Conservation (phyloP, 768 basidiomycete genomes). For the Pleurotus eryngii region DNA sequence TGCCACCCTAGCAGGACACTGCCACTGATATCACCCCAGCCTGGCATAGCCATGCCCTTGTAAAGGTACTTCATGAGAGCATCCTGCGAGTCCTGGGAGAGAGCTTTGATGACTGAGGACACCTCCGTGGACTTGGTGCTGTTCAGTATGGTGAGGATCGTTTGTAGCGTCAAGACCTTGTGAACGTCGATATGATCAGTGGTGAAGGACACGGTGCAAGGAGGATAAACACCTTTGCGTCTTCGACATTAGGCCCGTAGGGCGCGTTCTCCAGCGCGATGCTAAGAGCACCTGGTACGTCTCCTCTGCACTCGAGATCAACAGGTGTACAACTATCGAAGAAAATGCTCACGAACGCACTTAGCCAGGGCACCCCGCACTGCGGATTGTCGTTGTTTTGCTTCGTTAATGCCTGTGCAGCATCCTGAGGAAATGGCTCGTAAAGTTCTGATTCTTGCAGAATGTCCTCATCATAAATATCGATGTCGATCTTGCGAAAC, state of each 20-base stretch:
- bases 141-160: conserved; percentile 86
- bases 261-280: conserved; percentile 76
- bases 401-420: conserved; percentile 70
- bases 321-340: neutral
- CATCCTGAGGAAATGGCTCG: conserved; percentile 79
- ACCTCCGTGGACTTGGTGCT: conserved; percentile 92
- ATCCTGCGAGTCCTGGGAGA: conserved; percentile 78
- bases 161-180: conserved; percentile 76
- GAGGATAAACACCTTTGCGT: conserved; percentile 72
- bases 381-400: conserved; percentile 67
- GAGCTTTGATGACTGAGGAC: conserved; percentile 62
- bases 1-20: conserved; percentile 85
- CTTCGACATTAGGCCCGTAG: conserved; percentile 84
- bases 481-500: conserved; percentile 94
- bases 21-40: conserved; percentile 57
- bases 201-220: neutral
- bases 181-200: conserved; percentile 4
- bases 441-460: conserved; percentile 83
- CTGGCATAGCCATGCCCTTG: conserved; percentile 85
- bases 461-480: conserved; percentile 88
- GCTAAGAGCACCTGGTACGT: conserved; percentile 69
- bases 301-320: conserved; percentile 49
- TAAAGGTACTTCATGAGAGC: conserved; percentile 97
- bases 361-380: conserved; percentile 74
- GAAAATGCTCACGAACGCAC: conserved; percentile 38